Evolutionary conservation across 345 rosid species (phyloP).

Genomic region (Litchi chinensis): DNA sequence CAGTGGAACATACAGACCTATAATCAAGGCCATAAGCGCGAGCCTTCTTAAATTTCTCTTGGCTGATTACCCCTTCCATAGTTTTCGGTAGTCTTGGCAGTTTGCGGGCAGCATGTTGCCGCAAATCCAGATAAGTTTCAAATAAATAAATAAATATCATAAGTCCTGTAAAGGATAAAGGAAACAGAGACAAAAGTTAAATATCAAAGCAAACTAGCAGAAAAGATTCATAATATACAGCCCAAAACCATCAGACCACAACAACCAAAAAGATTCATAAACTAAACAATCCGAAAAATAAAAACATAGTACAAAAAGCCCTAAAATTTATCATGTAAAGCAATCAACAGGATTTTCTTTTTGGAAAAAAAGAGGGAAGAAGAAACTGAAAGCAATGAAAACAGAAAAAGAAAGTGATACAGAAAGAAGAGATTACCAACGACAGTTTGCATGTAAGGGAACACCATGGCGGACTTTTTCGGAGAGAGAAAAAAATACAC

Average conservation of each 20-base stretch:
- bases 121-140: conserved; percentile 84
- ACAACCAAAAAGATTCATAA: background rate
- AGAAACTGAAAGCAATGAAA: conserved; percentile 1
- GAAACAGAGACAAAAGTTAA: background rate
- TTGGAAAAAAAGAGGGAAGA: background rate
- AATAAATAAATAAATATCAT: conserved; percentile 87
- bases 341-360: background rate
- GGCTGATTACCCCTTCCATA: conserved; percentile 89
- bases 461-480: conserved; percentile 55
- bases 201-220: background rate
- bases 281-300: background rate
- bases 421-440: conserved; percentile 49
- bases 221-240: background rate
- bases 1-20: conserved; percentile 51
- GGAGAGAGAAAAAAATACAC: conserved; percentile 3
- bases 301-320: conserved; percentile 9
- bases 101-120: conserved; percentile 81
- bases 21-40: conserved; percentile 96
- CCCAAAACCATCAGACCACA: background rate
- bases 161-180: conserved; percentile 55
- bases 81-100: conserved; percentile 86
- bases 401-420: background rate
- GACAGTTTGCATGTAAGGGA: conserved; percentile 91
- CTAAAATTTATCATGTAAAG: background rate
- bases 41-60: conserved; percentile 86